These are phyloP conservation scores for Tetrastigma voinierianum DNA, from an alignment of 164 flowering plant genomes.

Conservation along the genomic window DNA sequence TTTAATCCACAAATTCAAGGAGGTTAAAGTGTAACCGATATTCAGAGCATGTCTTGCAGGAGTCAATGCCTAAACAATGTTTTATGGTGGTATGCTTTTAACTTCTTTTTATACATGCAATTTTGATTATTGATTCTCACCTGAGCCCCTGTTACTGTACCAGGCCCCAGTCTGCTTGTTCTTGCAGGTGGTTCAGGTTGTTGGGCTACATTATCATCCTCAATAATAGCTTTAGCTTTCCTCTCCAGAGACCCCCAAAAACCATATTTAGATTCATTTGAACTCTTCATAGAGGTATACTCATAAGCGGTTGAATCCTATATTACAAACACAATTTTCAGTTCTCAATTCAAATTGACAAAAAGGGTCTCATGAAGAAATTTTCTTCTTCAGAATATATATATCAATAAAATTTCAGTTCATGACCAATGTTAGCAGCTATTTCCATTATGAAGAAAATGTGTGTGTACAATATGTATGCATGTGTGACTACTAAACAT, in stretches of 20 bases:
- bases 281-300: constrained; percentile 28
- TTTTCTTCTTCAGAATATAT: too few species aligned
- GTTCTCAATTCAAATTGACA: neutral
- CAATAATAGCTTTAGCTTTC: constrained; percentile 56
- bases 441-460: too few species aligned
- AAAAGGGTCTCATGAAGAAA: neutral
- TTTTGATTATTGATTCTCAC: constrained; percentile 14
- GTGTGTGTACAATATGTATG: too few species aligned
- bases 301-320: constrained; percentile 26
- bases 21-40: too few species aligned
- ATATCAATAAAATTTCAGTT: too few species aligned
- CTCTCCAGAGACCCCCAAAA: constrained; percentile 57
- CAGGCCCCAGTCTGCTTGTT: constrained; percentile 9
- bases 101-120: neutral
- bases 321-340: constrained; percentile 1
- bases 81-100: too few species aligned
- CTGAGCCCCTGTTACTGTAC: constrained; percentile 17
- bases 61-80: too few species aligned
- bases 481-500: too few species aligned
- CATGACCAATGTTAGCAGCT: too few species aligned
- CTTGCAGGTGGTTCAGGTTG: constrained; percentile 19
- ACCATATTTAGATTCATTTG: constrained; percentile 40
- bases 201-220: constrained; percentile 32
- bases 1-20: too few species aligned
- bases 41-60: too few species aligned